Evolutionary conservation across 2,329 filamentous ascomycete genomes (phyloP), one percentile per base, ranked within the genome.

Genomic region (Aspergillus phoenicis): DNA sequence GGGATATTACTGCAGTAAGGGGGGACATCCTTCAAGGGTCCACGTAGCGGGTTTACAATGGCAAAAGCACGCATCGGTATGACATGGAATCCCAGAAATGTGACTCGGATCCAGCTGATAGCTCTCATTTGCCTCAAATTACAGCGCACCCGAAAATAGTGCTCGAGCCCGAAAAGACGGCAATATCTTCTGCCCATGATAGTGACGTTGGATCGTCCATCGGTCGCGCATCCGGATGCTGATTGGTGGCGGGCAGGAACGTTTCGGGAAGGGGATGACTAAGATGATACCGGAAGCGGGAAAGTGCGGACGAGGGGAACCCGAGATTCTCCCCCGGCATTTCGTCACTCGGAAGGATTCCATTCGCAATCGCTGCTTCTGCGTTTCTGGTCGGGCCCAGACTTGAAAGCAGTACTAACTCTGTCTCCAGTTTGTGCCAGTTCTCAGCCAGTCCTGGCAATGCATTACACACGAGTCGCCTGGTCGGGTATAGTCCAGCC

Each of bases 161-260:
- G 39, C 52, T 55, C 49, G 22, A 48, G 52, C 55, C 62, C 62
- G 54, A 67, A 67, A 65, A 64, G 54, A 65, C 71, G 73, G 71
- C 67, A 73, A 73, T 75, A 69, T 63, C 64, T 73, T 74, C 70
- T 69, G 68, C 69, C 71, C 68, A 66, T 33, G 57, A 65, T 54
- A 68, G 65, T 67, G 64, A 66, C 65, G 65, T 67, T 57, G 39
- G 59, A 65, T 64, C 63, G 61, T 43, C 58, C 66, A 64, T 62
- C 51, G n/a, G 22, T 13, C 55, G 64, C 63, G 57, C 62, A 6
- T 48, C 33, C 1, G 39, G 8, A 2, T 22, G 47, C 38, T 73
- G 65, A 74, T 74, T 74, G 72, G 72, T 28, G 53, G 30, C 1
- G 17, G 26, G n/a, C 39, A 62, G 63, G 59, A 47, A 63, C 52